Percentiles rank a stretch among this genome's conserved stretches.
Evolutionary conservation across 306 rosid species (phyloP).

Genomic region (Ziziphus jujuba): DNA sequence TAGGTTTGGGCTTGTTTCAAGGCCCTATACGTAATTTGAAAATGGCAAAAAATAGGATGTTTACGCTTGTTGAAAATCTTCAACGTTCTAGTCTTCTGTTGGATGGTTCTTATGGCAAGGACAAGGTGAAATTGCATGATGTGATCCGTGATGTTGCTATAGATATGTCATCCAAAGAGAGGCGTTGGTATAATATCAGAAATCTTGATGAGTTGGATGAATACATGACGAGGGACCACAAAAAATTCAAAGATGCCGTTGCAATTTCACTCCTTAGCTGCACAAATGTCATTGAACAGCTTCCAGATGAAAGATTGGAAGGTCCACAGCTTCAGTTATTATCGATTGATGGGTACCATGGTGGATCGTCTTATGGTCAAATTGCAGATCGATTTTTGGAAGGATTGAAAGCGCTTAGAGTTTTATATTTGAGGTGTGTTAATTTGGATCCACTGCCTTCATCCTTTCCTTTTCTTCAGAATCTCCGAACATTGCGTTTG

Average conservation of each 20-base stretch:
- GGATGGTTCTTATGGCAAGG: neutral
- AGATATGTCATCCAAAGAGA: neutral
- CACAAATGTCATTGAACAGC: neutral
- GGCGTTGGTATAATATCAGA: neutral
- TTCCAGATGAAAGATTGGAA: neutral
- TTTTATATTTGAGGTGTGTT: neutral
- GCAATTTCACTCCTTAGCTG: too few species aligned
- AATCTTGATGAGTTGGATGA: neutral
- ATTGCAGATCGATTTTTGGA: neutral
- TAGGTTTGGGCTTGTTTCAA: neutral
- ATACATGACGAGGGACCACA: too few species aligned
- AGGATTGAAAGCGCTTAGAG: neutral
- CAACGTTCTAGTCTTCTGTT: conserved; percentile 15
- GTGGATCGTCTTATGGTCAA: too few species aligned
- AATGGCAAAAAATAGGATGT: conserved; percentile 13
- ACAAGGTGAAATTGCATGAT: conserved; percentile 11
- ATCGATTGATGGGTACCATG: too few species aligned
- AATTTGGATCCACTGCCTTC: neutral
- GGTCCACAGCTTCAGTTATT: neutral
- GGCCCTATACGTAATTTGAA: neutral
- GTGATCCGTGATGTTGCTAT: conserved; percentile 15
- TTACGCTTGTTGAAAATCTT: conserved; percentile 9
- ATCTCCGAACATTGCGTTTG: neutral
- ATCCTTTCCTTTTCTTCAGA: neutral
- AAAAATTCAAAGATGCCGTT: too few species aligned